Evolutionary conservation across 805 yeast species (phyloP), one percentile per base, ranked within the genome.

Genomic region (Nakazawaea holstii): DNA sequence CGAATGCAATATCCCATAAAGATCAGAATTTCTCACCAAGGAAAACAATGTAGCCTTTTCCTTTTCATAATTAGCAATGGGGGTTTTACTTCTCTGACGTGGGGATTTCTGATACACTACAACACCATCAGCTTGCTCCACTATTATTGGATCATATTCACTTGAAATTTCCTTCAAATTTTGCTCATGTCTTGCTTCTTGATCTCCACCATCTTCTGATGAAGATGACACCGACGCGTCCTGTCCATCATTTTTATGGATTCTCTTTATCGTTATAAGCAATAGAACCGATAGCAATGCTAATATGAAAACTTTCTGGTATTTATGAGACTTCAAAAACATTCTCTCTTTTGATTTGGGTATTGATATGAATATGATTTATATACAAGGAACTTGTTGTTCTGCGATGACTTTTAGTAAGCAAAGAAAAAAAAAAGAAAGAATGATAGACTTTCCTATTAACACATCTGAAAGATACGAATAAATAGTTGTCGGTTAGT

Each of bases 31-130:
- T 53, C 87, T 72, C 29, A 84, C 88, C 39, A 86, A 66, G 7
- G 87, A 76, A 54, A 84, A 77, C 55, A 86, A 71, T 1, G 86
- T 76, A 6, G 87, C 91, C 51, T 74, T 82, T 53, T 76, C 81
- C 26, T 63, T 64, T 32, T 52, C 51, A 35, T 48, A 51, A 29
- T 35, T 29, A 10, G 28, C 6, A 13, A 38, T 20, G 5, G 41
- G 33, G 7, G 31, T 8, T 8, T 26, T 38, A 4, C 32, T 7
- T 31, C 29, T 24, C n/a, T 31, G 29, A 27, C 31, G 32, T 6
- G 33, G 45, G 3, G 45, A 42, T 35, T 42, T 42, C n/a, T 42
- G 40, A 42, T 42, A 42, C 17, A 42, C 24, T 11, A 11, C 39
- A 15, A 42, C 39, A 6, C 45, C 45, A 10, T 35, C 45, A 24